Evolutionary conservation across 1,284 basidiomycete species (phyloP), one percentile per base, ranked within the genome.

Genomic region (Fomitopsis pinicola): DNA sequence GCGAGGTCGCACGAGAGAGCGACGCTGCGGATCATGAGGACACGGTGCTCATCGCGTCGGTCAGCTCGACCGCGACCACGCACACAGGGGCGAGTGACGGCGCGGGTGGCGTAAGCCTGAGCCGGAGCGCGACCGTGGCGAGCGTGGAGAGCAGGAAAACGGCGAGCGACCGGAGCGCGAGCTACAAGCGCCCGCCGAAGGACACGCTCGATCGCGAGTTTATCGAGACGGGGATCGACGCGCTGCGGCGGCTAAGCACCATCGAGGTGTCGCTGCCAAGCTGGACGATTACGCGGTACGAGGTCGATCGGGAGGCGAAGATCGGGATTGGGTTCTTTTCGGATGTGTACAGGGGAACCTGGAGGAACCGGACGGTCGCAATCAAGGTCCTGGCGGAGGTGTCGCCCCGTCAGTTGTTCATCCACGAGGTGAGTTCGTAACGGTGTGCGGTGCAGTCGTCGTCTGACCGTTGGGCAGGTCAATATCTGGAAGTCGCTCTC

Each of bases 241-340:
- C 81, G 58, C 75, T 76, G 73, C 75, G 75, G 66, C 75, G 82
- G 62, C 63, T 84, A 64, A 80, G 78, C 62, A 71, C 71, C 14
- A 55, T 63, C 1, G 73, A 72, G 50, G 64, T 73, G 17, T 77
- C 78, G 57, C 71, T 91, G 35, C 88, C 89, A 0, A 82, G 78
- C 63, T 91, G 89, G 89, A 89, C 88, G 2, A 91, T 91, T 66
- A 91, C 88, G 12, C 68, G 83, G 58, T 88, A 86, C 66, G 88
- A 90, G 72, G 81, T 89, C 22, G 82, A 85, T 64, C 78, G 83
- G 3, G 85, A 86, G 57, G 72, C 76, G 63, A 84, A 84, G 72
- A 84, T 91, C 63, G 87, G 88, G 3, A 67, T 83, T 17, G 88
- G 89, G 0, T 86, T 82, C 75, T 88, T 89, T 73, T 86, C 85